These are phyloP conservation scores for Helotiales sp. DNA, from an alignment of 2,329 filamentous ascomycete genomes.

Conservation along the genomic window DNA sequence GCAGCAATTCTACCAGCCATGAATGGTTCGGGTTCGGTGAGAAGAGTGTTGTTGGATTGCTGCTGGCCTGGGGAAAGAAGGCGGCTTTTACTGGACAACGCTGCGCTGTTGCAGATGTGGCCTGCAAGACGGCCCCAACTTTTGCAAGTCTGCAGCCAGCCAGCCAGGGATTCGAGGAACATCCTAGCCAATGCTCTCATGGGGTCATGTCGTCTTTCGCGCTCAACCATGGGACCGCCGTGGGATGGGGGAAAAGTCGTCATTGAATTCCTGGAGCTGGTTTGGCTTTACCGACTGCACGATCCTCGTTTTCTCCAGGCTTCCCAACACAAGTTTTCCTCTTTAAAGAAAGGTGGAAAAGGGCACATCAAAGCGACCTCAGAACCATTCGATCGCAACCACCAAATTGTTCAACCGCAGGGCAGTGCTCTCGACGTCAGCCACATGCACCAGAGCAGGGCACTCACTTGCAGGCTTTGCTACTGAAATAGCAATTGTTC, in stretches of 20 bases:
- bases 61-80: neutral
- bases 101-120: neutral
- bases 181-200: neutral
- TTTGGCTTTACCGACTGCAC: neutral
- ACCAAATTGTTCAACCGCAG: neutral
- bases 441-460: constrained; percentile 13
- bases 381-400: neutral
- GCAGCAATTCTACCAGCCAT: neutral
- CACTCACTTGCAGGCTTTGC: constrained; percentile 17
- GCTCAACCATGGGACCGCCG: neutral
- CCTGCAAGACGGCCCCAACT: constrained; percentile 7
- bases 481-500: constrained; percentile 17
- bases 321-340: neutral
- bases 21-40: constrained; percentile 6
- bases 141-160: constrained; percentile 2
- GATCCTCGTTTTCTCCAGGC: neutral
- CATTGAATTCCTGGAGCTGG: constrained; percentile 4
- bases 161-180: neutral
- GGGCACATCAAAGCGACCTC: neutral
- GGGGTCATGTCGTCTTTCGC: neutral
- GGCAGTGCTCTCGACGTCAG: neutral
- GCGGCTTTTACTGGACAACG: neutral
- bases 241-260: neutral
- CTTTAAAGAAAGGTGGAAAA: neutral
- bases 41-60: neutral